Evolutionary conservation across 768 basidiomycete species (phyloP), one percentile per base, ranked within the genome.

Genomic region (Lactarius evosmus): DNA sequence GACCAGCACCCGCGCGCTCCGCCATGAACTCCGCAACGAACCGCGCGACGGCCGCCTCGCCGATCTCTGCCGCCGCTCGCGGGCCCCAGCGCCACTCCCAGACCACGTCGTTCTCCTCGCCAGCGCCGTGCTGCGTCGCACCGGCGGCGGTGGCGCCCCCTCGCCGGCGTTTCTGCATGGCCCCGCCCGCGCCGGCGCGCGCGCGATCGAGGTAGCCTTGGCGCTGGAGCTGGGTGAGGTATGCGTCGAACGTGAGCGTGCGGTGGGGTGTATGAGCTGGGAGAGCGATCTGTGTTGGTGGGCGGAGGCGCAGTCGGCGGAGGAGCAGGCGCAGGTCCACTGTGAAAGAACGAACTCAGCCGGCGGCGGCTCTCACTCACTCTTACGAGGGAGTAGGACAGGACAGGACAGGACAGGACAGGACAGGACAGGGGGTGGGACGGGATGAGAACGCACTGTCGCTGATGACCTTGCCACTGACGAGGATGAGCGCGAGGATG

Each of bases 31-130:
- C 86, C 2, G 86, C 85, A 2, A 96, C 79, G 70, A 96, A 96
- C 60, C 75, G 76, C 1, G 86, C 90, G 9, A 95, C 77, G 14
- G 79, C 86, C 63, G 80, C 75, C 74, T 98, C 95, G 1, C 91
- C 88, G 4, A 97, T 83, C 74, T 98, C 95, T 34, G 83, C 83
- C 41, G 88, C 82, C 2, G 93, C 86, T 32, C 91, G 81, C 30
- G 81, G 77, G 3, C 94, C 95, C 95, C 95, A 98, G 19, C 85
- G 82, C 93, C 91, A 93, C 70, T 93, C 91, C 65, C 79, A 83
- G 17, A 76, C 74, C 16, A 75, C 74, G 17, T 78, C 81, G 7
- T 75, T 74, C 22, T 75, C 74, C 40, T 76, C 78, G 27, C 67
- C 72, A 9, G 62, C 75, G 29, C 12, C 52, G 0, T 58, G 61